Base-by-base conservation (phyloP, 352 stramenopile genomes). In the Globisporangium ultimum region DNA sequence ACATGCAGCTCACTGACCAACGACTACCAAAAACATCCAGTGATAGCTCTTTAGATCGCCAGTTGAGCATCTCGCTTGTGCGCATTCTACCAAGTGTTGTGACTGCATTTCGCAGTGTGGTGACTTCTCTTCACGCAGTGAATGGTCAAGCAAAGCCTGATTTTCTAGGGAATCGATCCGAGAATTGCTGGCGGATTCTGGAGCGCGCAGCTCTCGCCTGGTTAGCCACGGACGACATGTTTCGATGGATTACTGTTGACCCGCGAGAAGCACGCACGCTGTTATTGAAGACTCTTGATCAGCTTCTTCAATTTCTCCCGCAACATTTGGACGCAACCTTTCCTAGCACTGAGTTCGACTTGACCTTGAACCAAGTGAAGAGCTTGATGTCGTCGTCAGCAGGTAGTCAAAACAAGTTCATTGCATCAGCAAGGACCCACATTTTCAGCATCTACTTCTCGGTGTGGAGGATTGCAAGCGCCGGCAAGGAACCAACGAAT, bases 171-270 rank as follows among this genome's bases (percentile, higher is more conserved):
- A 36, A 10, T 36, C 28, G 28, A 36, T 36, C 28, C 28, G 28
- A 36, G 9, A 72, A 49, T 18, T 58, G 72, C 11, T 89, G 74
- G 65, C 48, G 71, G n/a, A 71, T 70, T 41, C 43, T 83, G 8
- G 57, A 71, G 20, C 68, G 67, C 13, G 71, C 76, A 0, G 46
- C 52, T n/a, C 48, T 89, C 18, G 45, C 64, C 10, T 91, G 81
- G 81, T 54, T 91, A 6, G 53, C 50, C n/a, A 72, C 73, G 8
- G 68, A 83, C n/a, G 78, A 91, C 42, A 88, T 85, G 73, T 70
- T 88, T 43, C 77, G 81, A 2, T 91, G 81, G 81, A 89, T 91
- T 55, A 76, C 76, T 18, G 47, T 88, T 8, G 66, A 64, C 50
- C 78, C 78, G 36, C 47, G 47, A 5, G 63, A 71, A 2, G 78